Conservation (phyloP, 345 rosid genomes). For the Acer yangbiense region DNA sequence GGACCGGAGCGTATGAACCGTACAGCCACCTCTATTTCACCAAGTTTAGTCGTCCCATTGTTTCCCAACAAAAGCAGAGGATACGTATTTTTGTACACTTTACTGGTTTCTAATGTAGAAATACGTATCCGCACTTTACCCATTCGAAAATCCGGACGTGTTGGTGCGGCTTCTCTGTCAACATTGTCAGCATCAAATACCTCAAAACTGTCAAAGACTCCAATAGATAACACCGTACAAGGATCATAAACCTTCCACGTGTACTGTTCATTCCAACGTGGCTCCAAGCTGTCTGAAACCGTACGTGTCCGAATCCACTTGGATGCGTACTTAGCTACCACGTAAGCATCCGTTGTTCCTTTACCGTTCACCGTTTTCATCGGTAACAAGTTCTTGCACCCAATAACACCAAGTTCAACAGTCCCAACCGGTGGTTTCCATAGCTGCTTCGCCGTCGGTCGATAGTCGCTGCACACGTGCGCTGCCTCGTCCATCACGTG, state of each 20-base stretch:
- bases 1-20: constrained; percentile 67
- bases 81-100: constrained; percentile 61
- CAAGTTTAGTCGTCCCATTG: constrained; percentile 67
- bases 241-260: constrained; percentile 91
- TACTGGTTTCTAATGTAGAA: constrained; percentile 66
- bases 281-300: constrained; percentile 65
- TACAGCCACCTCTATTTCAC: constrained; percentile 75
- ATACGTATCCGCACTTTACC: constrained; percentile 81
- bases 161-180: constrained; percentile 44
- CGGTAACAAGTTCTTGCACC: constrained; percentile 75
- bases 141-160: constrained; percentile 62
- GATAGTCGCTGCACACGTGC: constrained; percentile 78
- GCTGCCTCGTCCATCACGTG: constrained; percentile 96
- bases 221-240: constrained; percentile 73
- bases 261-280: constrained; percentile 94
- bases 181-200: constrained; percentile 41
- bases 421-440: constrained; percentile 87
- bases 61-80: constrained; percentile 60
- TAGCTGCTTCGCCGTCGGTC: constrained; percentile 87
- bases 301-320: constrained; percentile 96
- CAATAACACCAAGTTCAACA: constrained; percentile 79
- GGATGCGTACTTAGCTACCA: constrained; percentile 82
- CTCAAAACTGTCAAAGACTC: constrained; percentile 78
- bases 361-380: constrained; percentile 67
- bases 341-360: constrained; percentile 75